Base-by-base conservation (phyloP, 805 yeast genomes). In the Saccharomycopsis olivae region DNA sequence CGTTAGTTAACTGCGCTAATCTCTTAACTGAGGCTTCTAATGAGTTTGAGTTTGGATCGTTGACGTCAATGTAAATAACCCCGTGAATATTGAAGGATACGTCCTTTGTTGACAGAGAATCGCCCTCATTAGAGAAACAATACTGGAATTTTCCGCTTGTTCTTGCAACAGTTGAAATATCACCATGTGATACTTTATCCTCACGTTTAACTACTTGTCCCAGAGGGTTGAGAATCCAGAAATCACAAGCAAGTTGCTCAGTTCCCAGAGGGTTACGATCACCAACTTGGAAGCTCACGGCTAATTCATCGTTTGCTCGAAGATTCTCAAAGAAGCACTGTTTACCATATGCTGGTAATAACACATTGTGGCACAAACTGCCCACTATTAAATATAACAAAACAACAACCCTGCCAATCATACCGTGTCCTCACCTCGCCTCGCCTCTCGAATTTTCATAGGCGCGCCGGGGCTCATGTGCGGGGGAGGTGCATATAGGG, bases 21-120 rank as follows among this genome's bases (percentile, higher is more conserved):
- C 76, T 73, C 59, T 77, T 75, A 38, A 89, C 82, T 36, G 94
- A 87, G 43, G 78, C 75, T 52, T 89, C 97, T 52, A 92, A 68
- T 44, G 86, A 73, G 57, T 86, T 85, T 23, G 76, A 67, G 41
- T 78, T 71, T 48, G 87, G 82, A 55, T 78, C 79, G 52, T 78
- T 81, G 43, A 75, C 72, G 54, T 84, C 94, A 38, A 89, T 75
- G 57, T 82, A 89, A 40, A 88, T 75, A 25, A 84, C 86, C 21
- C 96, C 97, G 57, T 87, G 95, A 43, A 89, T 85, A 60, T 89
- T 92, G 70, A 89, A 89, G 0, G 95, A 80, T 29, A 89, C 95
- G 56, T 89, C 98, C 60, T 86, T 81, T 38, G 92, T 84, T 32
- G 70, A 73, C 35, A 78, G 57, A 16, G 73, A 66, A 5, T 84